Evolutionary conservation across 352 stramenopile genomes (phyloP).

Genomic region (Phytopythium chamaehyphon): DNA sequence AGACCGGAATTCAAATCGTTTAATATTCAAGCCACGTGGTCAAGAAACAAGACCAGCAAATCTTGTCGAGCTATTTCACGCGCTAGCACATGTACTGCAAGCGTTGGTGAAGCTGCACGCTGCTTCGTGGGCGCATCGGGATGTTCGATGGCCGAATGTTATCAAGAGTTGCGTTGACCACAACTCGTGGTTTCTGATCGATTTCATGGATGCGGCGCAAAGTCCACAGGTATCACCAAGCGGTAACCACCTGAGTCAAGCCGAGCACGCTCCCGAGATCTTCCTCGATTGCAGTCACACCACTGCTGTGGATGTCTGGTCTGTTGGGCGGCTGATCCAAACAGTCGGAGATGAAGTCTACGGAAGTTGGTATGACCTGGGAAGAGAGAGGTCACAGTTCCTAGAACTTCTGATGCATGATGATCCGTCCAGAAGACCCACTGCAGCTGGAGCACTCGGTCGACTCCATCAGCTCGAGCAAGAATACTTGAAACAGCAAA

Average conservation of each 20-base stretch:
- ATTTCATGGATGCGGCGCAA: constrained; percentile 16
- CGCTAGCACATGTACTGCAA: constrained; percentile 11
- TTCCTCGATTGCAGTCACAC: too few species aligned
- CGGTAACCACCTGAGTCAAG: constrained; percentile 1
- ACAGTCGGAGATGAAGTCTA: too few species aligned
- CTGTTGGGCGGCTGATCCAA: too few species aligned
- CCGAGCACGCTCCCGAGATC: too few species aligned
- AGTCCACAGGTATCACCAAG: constrained; percentile 14
- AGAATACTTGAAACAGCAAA: constrained; percentile 16
- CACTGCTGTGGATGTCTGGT: too few species aligned
- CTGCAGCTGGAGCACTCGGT: constrained; percentile 12
- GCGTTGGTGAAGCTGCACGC: constrained; percentile 17
- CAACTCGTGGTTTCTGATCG: constrained; percentile 17
- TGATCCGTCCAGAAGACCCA: constrained; percentile 13
- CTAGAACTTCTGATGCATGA: constrained; percentile 10
- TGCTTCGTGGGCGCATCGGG: constrained; percentile 22
- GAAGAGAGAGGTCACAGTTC: constrained; percentile 10
- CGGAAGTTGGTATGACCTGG: neutral
- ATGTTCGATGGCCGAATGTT: constrained; percentile 22
- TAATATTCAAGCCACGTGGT: constrained; percentile 17
- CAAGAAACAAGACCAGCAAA: constrained; percentile 12
- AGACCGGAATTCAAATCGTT: constrained; percentile 6
- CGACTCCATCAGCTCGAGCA: constrained; percentile 19
- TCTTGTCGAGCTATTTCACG: constrained; percentile 13
- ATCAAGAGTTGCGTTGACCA: constrained; percentile 13